These are phyloP conservation scores for Saccharomycopsis phalli DNA, from an alignment of 1,139 yeast species.

Conservation along the genomic window DNA sequence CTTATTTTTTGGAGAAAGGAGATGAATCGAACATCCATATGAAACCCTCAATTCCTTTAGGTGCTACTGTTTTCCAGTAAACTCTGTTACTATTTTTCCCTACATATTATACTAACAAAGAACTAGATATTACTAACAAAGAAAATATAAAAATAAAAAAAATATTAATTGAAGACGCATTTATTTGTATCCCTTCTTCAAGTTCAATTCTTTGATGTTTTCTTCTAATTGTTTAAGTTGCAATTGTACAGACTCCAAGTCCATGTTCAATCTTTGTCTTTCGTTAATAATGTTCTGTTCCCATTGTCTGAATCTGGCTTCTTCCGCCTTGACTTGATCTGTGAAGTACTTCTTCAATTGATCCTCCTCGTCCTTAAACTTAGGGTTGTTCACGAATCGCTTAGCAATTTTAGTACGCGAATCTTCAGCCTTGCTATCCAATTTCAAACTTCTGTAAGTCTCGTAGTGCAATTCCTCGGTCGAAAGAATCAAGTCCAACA, in stretches of 20 bases:
- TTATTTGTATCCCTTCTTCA: constrained; percentile 30
- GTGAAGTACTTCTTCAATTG: constrained; percentile 90
- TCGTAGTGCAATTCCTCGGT: constrained; percentile 94
- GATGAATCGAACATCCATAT: constrained; percentile 21
- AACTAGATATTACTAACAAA: neutral
- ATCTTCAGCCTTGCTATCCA: constrained; percentile 41
- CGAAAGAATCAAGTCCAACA: constrained; percentile 79
- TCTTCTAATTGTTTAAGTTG: constrained; percentile 67
- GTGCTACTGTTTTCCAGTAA: constrained; percentile 25
- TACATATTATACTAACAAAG: neutral
- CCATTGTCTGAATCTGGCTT: constrained; percentile 97
- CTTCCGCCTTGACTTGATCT: constrained; percentile 97
- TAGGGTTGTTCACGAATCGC: constrained; percentile 62
- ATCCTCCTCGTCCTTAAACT: constrained; percentile 93
- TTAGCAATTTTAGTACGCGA: constrained; percentile 29
- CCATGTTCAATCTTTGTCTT: constrained; percentile 88
- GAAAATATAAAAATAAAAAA: neutral
- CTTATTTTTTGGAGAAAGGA: constrained; percentile 66
- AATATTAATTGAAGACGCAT: neutral
- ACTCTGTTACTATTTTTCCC: neutral
- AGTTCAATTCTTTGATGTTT: constrained; percentile 60
- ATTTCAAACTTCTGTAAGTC: constrained; percentile 72
- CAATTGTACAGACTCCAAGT: constrained; percentile 77
- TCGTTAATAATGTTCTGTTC: constrained; percentile 92
- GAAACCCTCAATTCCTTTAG: constrained; percentile 25